Percentiles rank a stretch among this genome's conserved stretches.
Conservation (phyloP, 2,329 filamentous ascomycete species). For the Passalora sequoiae region DNA sequence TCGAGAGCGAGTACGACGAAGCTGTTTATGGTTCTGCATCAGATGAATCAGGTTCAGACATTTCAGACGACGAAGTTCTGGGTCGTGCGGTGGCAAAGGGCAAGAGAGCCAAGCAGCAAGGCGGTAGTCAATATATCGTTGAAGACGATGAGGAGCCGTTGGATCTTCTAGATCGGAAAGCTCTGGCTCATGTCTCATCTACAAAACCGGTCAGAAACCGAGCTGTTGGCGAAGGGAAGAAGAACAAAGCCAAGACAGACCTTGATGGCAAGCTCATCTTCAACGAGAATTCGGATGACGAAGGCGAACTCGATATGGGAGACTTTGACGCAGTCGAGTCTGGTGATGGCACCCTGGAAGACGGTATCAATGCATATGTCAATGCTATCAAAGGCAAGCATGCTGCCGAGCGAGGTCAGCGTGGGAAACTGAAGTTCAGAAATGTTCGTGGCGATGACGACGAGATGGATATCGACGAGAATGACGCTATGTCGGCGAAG, state of each 20-base stretch:
- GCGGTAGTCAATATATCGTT: constrained; percentile 72
- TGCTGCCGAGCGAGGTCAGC: constrained; percentile 53
- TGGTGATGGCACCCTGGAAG: constrained; percentile 41
- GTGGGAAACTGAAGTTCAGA: constrained; percentile 57
- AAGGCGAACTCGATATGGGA: constrained; percentile 37
- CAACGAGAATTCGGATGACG: constrained; percentile 44
- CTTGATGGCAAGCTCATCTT: constrained; percentile 77
- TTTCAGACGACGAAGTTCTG: constrained; percentile 57
- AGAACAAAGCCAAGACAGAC: constrained; percentile 63
- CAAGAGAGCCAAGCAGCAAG: constrained; percentile 54
- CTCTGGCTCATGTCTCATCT: constrained; percentile 86
- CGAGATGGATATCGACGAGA: constrained; percentile 46
- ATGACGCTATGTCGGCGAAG: constrained; percentile 35
- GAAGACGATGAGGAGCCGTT: constrained; percentile 93
- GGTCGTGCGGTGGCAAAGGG: constrained; percentile 45
- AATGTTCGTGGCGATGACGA: constrained; percentile 41
- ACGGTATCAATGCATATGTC: constrained; percentile 57
- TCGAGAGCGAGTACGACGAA: constrained; percentile 91
- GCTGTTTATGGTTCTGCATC: constrained; percentile 70
- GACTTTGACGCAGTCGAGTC: constrained; percentile 53
- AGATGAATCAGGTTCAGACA: constrained; percentile 54
- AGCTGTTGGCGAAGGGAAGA: constrained; percentile 37
- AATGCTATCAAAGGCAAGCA: constrained; percentile 57
- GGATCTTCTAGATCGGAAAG: constrained; percentile 82
- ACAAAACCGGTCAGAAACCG: constrained; percentile 70